Base-by-base conservation (phyloP, 2,329 filamentous ascomycete genomes). In the Aspergillus transmontanensis region DNA sequence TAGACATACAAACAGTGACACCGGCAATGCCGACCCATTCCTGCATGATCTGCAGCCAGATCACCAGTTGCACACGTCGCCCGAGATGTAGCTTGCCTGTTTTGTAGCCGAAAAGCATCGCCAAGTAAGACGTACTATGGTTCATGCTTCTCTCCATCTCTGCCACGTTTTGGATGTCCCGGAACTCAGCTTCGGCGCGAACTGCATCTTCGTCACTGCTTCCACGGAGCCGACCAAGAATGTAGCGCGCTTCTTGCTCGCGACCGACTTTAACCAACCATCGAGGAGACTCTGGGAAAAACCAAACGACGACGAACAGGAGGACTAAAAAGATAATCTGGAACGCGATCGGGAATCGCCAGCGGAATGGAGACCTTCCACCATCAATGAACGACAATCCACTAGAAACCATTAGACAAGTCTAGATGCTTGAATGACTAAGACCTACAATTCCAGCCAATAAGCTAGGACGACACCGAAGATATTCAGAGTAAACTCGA, bases 401-500 rank as follows among this genome's bases (percentile, higher is more conserved):
- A 66, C 80, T 82, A 39, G 14, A 12, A 21, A 12, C 36, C 6
- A 11, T 43, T 26, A 51, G 45, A 62, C 3, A 19, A 39, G 3
- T 16, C 7, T 14, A 23, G 3, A 12, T 3, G 12, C 6, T 16
- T 21, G 23, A 21, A 4, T 12, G 9, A 11, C 4, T 19, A 32
- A 39, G 11, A 73, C 76, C 3, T 72, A 80, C 78, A 85, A 88
- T 68, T 82, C 81, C 10, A 83, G 72, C 87, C 87, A 89, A 67
- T 90, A 90, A 3, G 84, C 78, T 41, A 88, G 80, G 23, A 88
- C 85, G 0, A 91, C 87, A 69, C 89, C 89, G 55, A 90, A 87
- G 64, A 91, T 91, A 71, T 92, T 92, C 10, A 91, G 76, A 0
- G 89, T 91, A 66, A 92, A 92, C 69, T 92, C 89, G 59, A 90